Percentiles rank a stretch among this genome's conserved stretches.
Conservation (phyloP, 129 eudicot species). For the Logfia minima region DNA sequence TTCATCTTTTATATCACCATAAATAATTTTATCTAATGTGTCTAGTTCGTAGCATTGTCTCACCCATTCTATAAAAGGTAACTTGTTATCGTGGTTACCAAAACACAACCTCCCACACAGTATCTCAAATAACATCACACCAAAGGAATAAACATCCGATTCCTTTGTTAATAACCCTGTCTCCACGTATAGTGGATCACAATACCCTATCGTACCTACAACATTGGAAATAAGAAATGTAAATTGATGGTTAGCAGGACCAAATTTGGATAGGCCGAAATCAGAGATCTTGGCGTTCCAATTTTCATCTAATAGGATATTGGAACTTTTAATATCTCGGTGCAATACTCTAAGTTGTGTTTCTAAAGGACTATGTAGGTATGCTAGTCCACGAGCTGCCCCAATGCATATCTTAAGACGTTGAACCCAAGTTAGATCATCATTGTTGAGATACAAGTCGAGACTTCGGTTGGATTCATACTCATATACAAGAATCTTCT, state of each 20-base stretch:
- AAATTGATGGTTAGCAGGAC: background rate
- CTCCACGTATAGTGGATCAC: background rate
- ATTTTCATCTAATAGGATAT: background rate
- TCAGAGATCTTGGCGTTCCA: background rate
- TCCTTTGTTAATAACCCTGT: background rate
- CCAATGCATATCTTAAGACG: background rate
- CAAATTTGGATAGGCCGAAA: background rate
- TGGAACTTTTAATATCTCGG: background rate
- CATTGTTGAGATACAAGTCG: background rate
- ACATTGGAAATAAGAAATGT: background rate
- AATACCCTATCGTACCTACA: background rate
- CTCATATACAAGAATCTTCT: constrained; percentile 1
- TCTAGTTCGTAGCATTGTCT: background rate
- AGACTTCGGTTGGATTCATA: background rate
- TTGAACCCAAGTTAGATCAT: background rate
- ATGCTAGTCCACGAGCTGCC: background rate
- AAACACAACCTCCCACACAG: background rate
- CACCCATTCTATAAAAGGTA: background rate
- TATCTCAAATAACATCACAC: background rate
- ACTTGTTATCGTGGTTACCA: background rate
- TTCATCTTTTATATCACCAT: background rate
- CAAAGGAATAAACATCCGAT: background rate
- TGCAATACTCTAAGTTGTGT: background rate
- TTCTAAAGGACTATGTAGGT: background rate
- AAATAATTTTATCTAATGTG: background rate